phyloP scores from a whole-genome alignment of 108 stramenopile species.

The Skeletonema potamos region DNA sequence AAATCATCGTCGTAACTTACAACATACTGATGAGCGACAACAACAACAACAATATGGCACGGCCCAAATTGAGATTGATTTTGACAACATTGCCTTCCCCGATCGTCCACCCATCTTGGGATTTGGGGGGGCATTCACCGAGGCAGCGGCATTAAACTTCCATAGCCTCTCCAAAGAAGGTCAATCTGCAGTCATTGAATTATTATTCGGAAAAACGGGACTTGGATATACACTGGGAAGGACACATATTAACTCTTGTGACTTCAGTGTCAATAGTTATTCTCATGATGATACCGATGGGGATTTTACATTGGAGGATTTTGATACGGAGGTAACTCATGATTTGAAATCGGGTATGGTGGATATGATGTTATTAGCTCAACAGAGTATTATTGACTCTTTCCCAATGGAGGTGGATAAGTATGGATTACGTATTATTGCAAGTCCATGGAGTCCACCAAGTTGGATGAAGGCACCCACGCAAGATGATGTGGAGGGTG shows the following conservation, averaged over 20 bases:
- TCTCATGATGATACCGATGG: conserved; percentile 84
- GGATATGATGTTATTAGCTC: conserved; percentile 71
- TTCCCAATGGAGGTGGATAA: conserved; percentile 47
- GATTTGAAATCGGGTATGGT: conserved; percentile 86
- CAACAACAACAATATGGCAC: conserved; percentile 49
- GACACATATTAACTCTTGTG: conserved; percentile 95
- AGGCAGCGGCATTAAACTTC: conserved; percentile 87
- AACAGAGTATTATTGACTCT: conserved; percentile 27
- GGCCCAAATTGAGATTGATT: conserved; percentile 58
- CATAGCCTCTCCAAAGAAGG: conserved; percentile 65
- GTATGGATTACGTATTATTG: conserved; percentile 70
- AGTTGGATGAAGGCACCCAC: conserved; percentile 94
- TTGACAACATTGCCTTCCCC: conserved; percentile 44
- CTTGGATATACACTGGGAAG: conserved; percentile 86
- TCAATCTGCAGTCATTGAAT: conserved; percentile 78
- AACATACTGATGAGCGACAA: neutral
- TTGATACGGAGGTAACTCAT: conserved; percentile 74
- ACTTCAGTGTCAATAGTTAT: conserved; percentile 89
- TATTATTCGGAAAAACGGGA: conserved; percentile 86
- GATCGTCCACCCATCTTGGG: conserved; percentile 79
- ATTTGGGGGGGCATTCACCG: conserved; percentile 98
- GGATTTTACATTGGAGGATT: conserved; percentile 86
- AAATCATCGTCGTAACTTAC: neutral
- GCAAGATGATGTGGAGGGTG: conserved; percentile 33
- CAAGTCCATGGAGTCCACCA: conserved; percentile 93